A percentile compares a stretch with the other conserved stretches of the same genome.
phyloP scores from a whole-genome alignment of 441 rosid genomes.

The Gossypium trilobum region DNA sequence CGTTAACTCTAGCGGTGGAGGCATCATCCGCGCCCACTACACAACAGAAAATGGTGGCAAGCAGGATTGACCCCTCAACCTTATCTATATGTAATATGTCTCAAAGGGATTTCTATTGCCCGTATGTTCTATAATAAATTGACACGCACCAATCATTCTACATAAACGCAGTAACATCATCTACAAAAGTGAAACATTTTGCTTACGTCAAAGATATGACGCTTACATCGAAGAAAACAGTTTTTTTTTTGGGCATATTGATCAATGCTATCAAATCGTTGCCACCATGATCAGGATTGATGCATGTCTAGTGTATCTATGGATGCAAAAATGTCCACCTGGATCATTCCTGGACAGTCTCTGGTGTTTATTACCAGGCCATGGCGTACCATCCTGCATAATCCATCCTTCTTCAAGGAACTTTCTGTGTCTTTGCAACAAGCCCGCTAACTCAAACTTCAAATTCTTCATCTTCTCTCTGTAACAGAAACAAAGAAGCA shows the following conservation, averaged over 20 bases:
- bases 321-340: constrained; percentile 33
- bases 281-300: neutral
- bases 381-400: constrained; percentile 98
- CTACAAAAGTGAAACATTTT: neutral
- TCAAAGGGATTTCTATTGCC: neutral
- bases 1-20: constrained; percentile 65
- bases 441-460: constrained; percentile 78
- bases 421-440: constrained; percentile 79
- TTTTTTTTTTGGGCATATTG: constrained; percentile 67
- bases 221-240: constrained; percentile 68
- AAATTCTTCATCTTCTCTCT: constrained; percentile 96
- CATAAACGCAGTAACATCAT: neutral
- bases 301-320: neutral
- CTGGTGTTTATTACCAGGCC: constrained; percentile 96
- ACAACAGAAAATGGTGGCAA: constrained; percentile 77
- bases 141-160: neutral
- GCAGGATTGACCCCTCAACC: constrained; percentile 88
- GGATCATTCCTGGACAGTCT: constrained; percentile 99
- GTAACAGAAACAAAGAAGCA: constrained; percentile 20
- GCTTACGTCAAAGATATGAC: constrained; percentile 33
- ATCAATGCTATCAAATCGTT: constrained; percentile 95
- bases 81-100: constrained; percentile 41
- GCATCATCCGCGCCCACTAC: constrained; percentile 86
- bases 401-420: constrained; percentile 97
- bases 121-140: constrained; percentile 4